Conservation (phyloP, 139 green algal genomes). For the Asterochloris erici region DNA sequence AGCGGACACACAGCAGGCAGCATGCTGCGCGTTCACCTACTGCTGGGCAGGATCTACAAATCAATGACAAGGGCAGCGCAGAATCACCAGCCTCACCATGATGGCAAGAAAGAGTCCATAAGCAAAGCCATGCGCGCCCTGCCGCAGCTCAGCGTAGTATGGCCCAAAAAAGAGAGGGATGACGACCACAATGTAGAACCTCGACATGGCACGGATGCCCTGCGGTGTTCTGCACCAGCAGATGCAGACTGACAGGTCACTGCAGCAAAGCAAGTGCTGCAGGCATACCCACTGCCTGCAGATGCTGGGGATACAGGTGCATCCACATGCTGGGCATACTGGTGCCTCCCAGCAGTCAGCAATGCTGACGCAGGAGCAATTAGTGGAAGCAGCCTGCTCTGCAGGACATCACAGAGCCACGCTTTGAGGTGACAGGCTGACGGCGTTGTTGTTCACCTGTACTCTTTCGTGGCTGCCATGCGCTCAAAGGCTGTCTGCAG, state of each 20-base stretch:
- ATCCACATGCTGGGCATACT: neutral
- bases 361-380: neutral
- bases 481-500: slow-evolving; percentile 37
- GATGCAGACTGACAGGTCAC: neutral
- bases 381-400: neutral
- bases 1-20: too few relatives aligned
- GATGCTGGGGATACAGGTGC: neutral
- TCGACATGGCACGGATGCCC: slow-evolving; percentile 10
- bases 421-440: neutral
- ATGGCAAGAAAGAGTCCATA: slow-evolving; percentile 44
- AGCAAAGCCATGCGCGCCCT: slow-evolving; percentile 30
- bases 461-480: slow-evolving; percentile 57
- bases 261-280: neutral
- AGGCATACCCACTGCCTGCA: neutral
- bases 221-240: slow-evolving; percentile 25
- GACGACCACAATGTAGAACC: slow-evolving; percentile 48
- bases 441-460: slow-evolving; percentile 12
- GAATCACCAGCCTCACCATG: slow-evolving; percentile 12
- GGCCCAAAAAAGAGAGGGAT: slow-evolving; percentile 58
- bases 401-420: neutral
- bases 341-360: neutral
- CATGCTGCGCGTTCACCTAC: too few relatives aligned
- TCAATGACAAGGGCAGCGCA: too few relatives aligned
- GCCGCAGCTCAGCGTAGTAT: slow-evolving; percentile 38
- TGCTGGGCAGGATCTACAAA: too few relatives aligned